Base-by-base conservation (phyloP, 2,329 filamentous ascomycete species). In the Penicillium decumbens region DNA sequence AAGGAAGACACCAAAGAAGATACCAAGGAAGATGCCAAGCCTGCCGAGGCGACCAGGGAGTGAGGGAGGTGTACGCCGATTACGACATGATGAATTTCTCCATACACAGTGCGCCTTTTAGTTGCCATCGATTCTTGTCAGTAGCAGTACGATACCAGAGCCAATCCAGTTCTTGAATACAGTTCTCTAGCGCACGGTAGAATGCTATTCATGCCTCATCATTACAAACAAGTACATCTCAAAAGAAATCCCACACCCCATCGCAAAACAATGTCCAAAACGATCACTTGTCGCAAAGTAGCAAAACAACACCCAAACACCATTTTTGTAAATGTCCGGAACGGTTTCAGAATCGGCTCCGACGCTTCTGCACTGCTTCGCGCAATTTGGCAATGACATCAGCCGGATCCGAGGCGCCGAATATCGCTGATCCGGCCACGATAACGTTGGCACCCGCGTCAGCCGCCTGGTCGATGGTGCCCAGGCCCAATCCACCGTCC, bases 361-460 rank as follows among this genome's bases (percentile, higher is more conserved):
- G 59, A 54, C 79, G 74, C 63, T 80, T 80, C 46, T 96, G 82
- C 3, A 98, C 91, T 2, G 88, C 81, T 51, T 87, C 82, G 58
- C 90, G 81, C 65, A 98, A 74, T 70, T 87, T 77, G n/a, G 79
- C 73, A 66, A 98, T 96, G 23, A 96, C 90, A 59, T 93, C 87
- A 5, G 81, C 81, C 0, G 93, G 93, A 65, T 95, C 88, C 65
- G 89, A 80, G 15, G 93, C 92, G 30, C 91, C 90, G 72, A 97
- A 98, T 6, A 98, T 90, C 35, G 93, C 93, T 64, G 89, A 95
- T 27, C 93, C 93, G 9, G 93, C 92, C 44, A 98, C 93, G 65
- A 98, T 98, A 49, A 98, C 93, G 64, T 98, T 98, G 47, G 93
- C 93, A 29, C 93, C 93, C 0, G 93, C 93, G 53, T 95, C 89